Conservation (phyloP, 1,284 basidiomycete species). For the Boletus semigastroideus region DNA sequence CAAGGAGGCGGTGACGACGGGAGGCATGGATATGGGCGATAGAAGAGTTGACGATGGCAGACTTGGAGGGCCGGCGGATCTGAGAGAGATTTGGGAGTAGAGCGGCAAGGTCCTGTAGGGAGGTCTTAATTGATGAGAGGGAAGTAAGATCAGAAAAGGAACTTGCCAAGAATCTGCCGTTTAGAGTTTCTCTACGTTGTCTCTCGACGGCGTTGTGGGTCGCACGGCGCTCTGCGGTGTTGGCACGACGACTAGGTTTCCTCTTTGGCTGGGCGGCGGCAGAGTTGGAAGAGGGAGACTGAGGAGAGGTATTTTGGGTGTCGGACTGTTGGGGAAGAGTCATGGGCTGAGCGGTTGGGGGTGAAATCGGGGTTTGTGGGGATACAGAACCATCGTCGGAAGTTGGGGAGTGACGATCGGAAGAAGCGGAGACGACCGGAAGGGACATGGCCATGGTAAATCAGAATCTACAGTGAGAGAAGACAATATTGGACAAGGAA, state of each 20-base stretch:
- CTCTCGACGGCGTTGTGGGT: slow-evolving; percentile 96
- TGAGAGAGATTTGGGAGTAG: slow-evolving; percentile 87
- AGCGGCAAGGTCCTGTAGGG: slow-evolving; percentile 74
- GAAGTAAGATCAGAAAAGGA: slow-evolving; percentile 12
- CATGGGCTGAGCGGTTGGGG: slow-evolving; percentile 38
- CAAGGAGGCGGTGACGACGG: slow-evolving; percentile 75
- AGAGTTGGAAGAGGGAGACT: slow-evolving; percentile 18
- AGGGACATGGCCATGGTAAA: slow-evolving; percentile 55
- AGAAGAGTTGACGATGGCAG: slow-evolving; percentile 90
- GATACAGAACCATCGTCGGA: slow-evolving; percentile 47
- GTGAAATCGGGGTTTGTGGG: slow-evolving; percentile 53
- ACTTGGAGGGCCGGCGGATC: slow-evolving; percentile 90
- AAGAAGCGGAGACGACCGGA: slow-evolving; percentile 44
- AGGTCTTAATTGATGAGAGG: slow-evolving; percentile 19
- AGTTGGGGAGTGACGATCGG: slow-evolving; percentile 41
- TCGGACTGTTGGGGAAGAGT: slow-evolving; percentile 32
- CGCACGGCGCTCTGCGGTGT: slow-evolving; percentile 90
- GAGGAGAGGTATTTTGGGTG: slow-evolving; percentile 16
- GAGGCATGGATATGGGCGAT: slow-evolving; percentile 84
- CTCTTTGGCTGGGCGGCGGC: slow-evolving; percentile 50
- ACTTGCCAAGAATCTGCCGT: slow-evolving; percentile 82
- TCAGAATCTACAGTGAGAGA: slow-evolving; percentile 19
- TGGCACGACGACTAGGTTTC: slow-evolving; percentile 80
- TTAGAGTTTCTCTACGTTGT: slow-evolving; percentile 87
- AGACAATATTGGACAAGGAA: slow-evolving; percentile 6